Conservation (phyloP, 2,329 filamentous ascomycete species). For the Trichoderma polysporum region DNA sequence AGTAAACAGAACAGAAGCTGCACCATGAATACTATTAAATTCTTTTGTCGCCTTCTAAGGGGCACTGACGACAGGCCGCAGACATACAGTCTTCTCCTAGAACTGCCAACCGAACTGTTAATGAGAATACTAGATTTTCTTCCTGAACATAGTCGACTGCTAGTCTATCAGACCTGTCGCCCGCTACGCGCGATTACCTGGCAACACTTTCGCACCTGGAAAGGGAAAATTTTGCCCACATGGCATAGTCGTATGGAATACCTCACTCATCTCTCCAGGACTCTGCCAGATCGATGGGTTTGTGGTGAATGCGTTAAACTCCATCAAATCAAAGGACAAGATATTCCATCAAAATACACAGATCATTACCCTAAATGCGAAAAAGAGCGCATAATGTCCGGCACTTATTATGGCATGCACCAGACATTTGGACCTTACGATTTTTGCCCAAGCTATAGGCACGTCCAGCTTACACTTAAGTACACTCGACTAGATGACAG, state of each 20-base stretch:
- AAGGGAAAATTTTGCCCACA: not conserved
- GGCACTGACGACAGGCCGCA: too few relatives aligned
- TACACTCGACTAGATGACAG: not conserved
- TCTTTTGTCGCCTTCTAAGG: not conserved
- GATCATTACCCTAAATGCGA: not conserved
- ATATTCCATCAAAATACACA: not conserved
- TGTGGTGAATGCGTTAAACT: not conserved
- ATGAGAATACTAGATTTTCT: not conserved
- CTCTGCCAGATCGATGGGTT: not conserved
- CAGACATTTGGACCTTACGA: not conserved
- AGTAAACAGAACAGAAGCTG: not conserved
- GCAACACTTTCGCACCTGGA: not conserved
- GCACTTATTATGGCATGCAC: not conserved
- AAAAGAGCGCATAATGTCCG: too few relatives aligned
- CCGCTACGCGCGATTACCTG: not conserved
- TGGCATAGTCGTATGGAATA: not conserved
- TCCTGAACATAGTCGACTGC: not conserved
- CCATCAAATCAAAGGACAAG: not conserved
- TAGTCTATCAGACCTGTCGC: not conserved
- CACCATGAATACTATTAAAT: not conserved
- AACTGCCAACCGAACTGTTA: not conserved
- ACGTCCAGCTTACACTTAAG: slow-evolving; percentile 11
- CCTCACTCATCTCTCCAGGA: not conserved
- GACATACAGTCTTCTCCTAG: not conserved
- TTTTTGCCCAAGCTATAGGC: not conserved